phyloP scores from a whole-genome alignment of 73 alveolate genomes.

The Paramecium biaurelia region DNA sequence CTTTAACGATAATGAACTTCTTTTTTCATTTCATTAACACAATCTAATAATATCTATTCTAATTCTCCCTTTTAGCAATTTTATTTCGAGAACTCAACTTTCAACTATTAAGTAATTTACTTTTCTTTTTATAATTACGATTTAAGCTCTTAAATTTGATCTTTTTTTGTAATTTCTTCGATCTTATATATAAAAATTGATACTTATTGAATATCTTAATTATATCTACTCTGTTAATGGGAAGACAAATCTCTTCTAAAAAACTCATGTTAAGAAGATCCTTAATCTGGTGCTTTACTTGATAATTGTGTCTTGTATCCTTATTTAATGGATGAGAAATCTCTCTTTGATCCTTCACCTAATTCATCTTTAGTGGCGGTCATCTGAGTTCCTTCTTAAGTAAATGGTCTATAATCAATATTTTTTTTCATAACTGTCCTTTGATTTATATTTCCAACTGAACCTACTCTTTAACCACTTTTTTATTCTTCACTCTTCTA shows the following conservation, averaged over 20 bases:
- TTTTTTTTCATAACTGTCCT: neutral
- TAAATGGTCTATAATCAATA: neutral
- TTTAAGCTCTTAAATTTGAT: neutral
- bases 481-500: conserved; percentile 45
- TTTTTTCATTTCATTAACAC: conserved; percentile 50
- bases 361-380: conserved; percentile 5
- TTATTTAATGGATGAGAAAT: neutral
- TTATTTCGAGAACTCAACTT: conserved; percentile 9
- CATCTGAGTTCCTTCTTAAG: neutral
- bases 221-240: neutral
- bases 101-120: neutral
- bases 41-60: conserved; percentile 50
- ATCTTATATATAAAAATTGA: neutral
- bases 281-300: neutral
- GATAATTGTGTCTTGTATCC: neutral
- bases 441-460: conserved; percentile 6
- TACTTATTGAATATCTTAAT: neutral
- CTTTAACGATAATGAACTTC: conserved; percentile 24
- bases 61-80: conserved; percentile 39
- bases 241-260: neutral
- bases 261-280: neutral
- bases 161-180: neutral
- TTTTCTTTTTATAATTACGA: conserved; percentile 2
- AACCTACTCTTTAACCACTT: neutral
- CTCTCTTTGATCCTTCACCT: conserved; percentile 9